Base-by-base conservation (phyloP, 2,329 filamentous ascomycete genomes). In the Zymoseptoria pseudotritici region DNA sequence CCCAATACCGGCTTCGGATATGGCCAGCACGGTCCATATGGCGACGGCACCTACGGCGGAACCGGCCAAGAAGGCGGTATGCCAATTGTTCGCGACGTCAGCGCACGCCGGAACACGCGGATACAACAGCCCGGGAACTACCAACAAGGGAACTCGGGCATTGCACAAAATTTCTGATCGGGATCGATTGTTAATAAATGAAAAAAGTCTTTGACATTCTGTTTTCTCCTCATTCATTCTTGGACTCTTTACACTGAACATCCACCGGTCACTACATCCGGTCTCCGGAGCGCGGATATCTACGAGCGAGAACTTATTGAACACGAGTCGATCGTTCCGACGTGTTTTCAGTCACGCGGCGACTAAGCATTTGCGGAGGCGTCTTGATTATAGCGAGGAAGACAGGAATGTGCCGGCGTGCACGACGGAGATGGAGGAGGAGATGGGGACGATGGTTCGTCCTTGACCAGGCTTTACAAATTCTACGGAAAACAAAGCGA, bases 41-140 rank as follows among this genome's bases (percentile, higher is more conserved):
- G 79, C 8, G 78, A 81, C 61, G 79, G 78, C 55, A 76, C 77
- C 3, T 84, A 83, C 64, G 81, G 80, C 49, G 77, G 76, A 49
- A 72, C 66, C 22, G 86, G 58, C 29, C 62, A 73, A 56, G 83
- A 84, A 0, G 86, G 86, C 67, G 80, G 79, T 59, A 87, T 89
- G 70, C 91, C 94, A 1, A 84, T 99, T 56, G 97, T 99, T 65
- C 86, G 92, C 58, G 94, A 99, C 74, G 94, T 97, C 65, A 88
- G 89, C 64, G 94, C 94, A 26, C 82, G 94, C 67, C 85, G 94
- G 66, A 97, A 97, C 77, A 97, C 94, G 11, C 86, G 92, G 63
- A 97, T 99, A 70, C 92, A 97, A 78, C 96, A 88, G 72, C 88
- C 91, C 2, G 85, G 89, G 52, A 89, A 90, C 70, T 92, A 93